phyloP scores from a whole-genome alignment of 2,329 filamentous ascomycete genomes.

The Verruconis gallopava region DNA sequence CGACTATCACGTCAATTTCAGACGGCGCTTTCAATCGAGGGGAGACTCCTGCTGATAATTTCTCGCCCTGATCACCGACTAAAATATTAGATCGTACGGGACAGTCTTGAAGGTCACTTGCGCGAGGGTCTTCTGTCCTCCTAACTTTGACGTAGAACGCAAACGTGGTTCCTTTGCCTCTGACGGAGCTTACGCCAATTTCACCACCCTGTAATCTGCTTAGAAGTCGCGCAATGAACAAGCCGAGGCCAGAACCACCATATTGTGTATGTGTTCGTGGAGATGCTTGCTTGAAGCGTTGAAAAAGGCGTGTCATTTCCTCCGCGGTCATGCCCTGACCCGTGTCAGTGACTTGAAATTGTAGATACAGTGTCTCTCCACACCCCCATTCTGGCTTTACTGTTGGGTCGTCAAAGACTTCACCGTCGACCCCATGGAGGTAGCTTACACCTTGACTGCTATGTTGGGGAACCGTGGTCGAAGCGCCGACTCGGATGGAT shows the following conservation, averaged over 20 bases:
- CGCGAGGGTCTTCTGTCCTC: slow-evolving; percentile 20
- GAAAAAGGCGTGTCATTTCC: slow-evolving; percentile 46
- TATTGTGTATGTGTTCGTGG: slow-evolving; percentile 38
- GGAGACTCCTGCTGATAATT: no score
- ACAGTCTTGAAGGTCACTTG: neutral
- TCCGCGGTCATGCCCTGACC: slow-evolving; percentile 49
- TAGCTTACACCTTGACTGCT: slow-evolving; percentile 4
- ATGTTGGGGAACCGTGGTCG: slow-evolving; percentile 30
- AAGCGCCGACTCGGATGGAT: slow-evolving; percentile 41
- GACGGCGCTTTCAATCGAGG: neutral
- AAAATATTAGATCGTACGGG: neutral
- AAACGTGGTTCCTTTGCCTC: slow-evolving; percentile 50
- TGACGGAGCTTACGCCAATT: slow-evolving; percentile 49
- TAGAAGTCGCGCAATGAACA: slow-evolving; percentile 55
- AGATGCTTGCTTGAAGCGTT: slow-evolving; percentile 22
- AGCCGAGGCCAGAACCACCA: slow-evolving; percentile 56
- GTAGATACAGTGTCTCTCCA: slow-evolving; percentile 41
- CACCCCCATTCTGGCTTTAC: slow-evolving; percentile 43
- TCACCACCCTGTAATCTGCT: slow-evolving; percentile 58
- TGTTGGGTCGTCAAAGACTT: slow-evolving; percentile 36
- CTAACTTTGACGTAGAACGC: slow-evolving; percentile 48
- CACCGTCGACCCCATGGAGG: slow-evolving; percentile 14
- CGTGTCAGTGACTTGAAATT: slow-evolving; percentile 52
- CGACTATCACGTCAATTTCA: slow-evolving; percentile 10
- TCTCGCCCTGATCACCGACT: neutral